Conservation (phyloP, 257 asterid species). For the Solanum pennellii region DNA sequence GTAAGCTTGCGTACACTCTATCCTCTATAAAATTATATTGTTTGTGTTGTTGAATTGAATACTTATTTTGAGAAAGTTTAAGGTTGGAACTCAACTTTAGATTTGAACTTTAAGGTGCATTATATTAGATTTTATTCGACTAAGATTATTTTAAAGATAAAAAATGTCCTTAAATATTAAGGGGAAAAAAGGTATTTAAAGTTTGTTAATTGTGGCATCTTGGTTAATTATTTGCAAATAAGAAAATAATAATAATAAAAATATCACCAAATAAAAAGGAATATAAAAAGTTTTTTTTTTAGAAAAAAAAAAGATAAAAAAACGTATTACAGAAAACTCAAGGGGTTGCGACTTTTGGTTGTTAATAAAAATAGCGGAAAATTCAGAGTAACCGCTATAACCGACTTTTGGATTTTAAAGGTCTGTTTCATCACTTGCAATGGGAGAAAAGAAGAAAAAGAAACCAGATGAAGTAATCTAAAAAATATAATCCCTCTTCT, state of each 20-base stretch:
- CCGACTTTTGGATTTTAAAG: background rate
- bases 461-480: background rate
- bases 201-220: background rate
- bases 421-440: background rate
- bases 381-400: background rate
- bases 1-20: background rate
- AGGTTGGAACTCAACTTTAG: too few species aligned
- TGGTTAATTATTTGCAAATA: background rate
- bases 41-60: background rate
- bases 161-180: background rate
- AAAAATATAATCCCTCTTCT: background rate
- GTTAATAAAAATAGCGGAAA: background rate
- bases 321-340: background rate
- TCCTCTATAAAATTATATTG: background rate
- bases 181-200: background rate
- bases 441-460: slow-evolving; percentile 22
- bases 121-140: background rate
- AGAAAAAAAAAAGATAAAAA: background rate
- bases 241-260: background rate
- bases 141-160: background rate
- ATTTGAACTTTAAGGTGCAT: background rate
- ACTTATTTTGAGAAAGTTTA: background rate
- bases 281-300: background rate
- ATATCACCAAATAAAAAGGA: background rate
- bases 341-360: background rate